Evolutionary conservation across 192 early-diverging fungal genomes (phyloP), one percentile per base, ranked within the genome.

Genomic region (Glomus cerebriforme): DNA sequence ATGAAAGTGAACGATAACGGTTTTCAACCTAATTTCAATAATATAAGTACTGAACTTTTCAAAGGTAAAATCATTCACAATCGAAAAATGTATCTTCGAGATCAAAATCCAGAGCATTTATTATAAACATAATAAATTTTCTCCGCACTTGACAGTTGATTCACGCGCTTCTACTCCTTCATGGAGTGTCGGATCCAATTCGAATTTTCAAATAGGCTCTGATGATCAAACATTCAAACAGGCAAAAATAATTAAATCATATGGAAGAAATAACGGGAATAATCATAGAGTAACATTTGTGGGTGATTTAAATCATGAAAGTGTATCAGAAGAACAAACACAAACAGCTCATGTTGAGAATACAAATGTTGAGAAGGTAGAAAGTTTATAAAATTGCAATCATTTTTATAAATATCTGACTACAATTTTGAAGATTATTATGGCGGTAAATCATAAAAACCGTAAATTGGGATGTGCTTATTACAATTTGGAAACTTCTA

Each of bases 391-490:
- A 66, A 34, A 66, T 66, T 34, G 7, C 26, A 3, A 22, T 32
- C 13, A 47, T 31, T 31, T 65, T 63, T 32, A 7, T 22, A 1
- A 1, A 29, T n/a, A 3, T 24, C 22, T n/a, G 31, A 32, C n/a
- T 7, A 3, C 39, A 15, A 9, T n/a, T 73, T 4, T 34, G 66
- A 65, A 86, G 83, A 54, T 83, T 12, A 83, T 84, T 22, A 65
- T 86, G 73, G 85, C 83, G 2, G 43, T 86, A 24, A 84, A 77
- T 66, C 54, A 77, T 10, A 76, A 60, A 24, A 75, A 82, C 0
- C 60, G 80, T 19, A 79, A 72, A 31, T 37, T 86, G 22, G 85
- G 85, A 34, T 82, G 83, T 19, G 73, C 85, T 7, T 86, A 84
- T 58, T 86, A 81, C 32, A 82, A 83, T 63, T 74, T 58, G 1